Percentiles rank a stretch among this genome's conserved stretches.
Evolutionary conservation across 345 rosid species (phyloP).

Genomic region (Laguncularia racemosa): DNA sequence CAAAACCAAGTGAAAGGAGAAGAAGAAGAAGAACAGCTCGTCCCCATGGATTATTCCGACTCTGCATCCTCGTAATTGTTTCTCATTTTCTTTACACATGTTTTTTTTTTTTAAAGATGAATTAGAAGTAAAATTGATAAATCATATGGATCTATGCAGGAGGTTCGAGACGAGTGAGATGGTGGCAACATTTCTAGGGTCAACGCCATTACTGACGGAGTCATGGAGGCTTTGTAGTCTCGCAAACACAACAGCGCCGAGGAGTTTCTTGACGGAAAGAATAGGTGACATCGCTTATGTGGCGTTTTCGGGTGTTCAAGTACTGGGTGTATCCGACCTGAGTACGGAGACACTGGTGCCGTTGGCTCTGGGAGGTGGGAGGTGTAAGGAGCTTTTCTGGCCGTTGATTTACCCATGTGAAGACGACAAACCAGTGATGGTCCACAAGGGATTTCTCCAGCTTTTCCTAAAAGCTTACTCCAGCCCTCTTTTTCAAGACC

Average conservation of each 20-base stretch:
- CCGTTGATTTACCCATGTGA: slow-evolving; percentile 22
- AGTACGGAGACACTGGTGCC: slow-evolving; percentile 13
- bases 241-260: slow-evolving; percentile 14
- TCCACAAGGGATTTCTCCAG: slow-evolving; percentile 32
- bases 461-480: slow-evolving; percentile 22
- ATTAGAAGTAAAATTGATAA: too few relatives aligned
- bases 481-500: slow-evolving; percentile 17
- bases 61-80: too few relatives aligned
- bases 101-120: too few relatives aligned
- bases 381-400: slow-evolving; percentile 18
- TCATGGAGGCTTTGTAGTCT: slow-evolving; percentile 54
- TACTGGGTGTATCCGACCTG: slow-evolving; percentile 7
- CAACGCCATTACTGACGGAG: slow-evolving; percentile 44
- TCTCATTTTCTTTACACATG: too few relatives aligned
- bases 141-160: not conserved
- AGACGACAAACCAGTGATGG: slow-evolving; percentile 40
- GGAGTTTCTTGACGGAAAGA: slow-evolving; percentile 18
- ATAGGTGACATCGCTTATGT: slow-evolving; percentile 37
- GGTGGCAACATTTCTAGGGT: slow-evolving; percentile 46
- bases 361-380: slow-evolving; percentile 4
- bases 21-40: too few relatives aligned
- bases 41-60: too few relatives aligned
- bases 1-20: too few relatives aligned
- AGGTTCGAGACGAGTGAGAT: too few relatives aligned
- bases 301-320: slow-evolving; percentile 37